Conservation (phyloP, 257 asterid genomes). For the Cordia subcordata region DNA sequence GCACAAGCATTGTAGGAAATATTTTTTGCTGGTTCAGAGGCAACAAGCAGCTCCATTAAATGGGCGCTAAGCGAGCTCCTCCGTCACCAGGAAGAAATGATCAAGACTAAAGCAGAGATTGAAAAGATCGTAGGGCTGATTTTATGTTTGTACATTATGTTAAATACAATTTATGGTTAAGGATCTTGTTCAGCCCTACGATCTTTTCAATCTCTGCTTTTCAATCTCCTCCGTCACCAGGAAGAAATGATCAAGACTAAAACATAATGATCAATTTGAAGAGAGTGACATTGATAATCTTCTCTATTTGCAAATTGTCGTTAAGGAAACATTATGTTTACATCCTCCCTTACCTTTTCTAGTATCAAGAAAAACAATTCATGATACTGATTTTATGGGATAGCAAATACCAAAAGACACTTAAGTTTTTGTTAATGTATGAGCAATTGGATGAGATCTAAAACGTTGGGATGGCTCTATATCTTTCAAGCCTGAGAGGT, state of each 20-base stretch:
- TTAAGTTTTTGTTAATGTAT: conserved; percentile 5
- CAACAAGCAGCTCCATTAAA: conserved; percentile 10
- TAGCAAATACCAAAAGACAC: conserved; percentile 13
- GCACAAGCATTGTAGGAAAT: too few relatives aligned
- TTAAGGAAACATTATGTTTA: conserved; percentile 42
- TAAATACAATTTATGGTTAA: too few relatives aligned
- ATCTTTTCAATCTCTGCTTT: too few relatives aligned
- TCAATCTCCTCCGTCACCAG: conserved; percentile 2
- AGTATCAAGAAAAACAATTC: conserved; percentile 7
- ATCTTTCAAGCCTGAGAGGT: conserved; percentile 14
- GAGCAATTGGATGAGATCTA: conserved; percentile 16
- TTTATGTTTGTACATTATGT: too few relatives aligned
- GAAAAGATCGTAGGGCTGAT: too few relatives aligned
- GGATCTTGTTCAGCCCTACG: too few relatives aligned
- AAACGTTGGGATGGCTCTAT: conserved; percentile 12
- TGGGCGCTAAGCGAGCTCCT: conserved; percentile 21
- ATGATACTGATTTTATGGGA: conserved; percentile 17
- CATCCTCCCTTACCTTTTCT: conserved; percentile 53
- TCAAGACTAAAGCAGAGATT: conserved; percentile 6
- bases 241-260: conserved; percentile 6
- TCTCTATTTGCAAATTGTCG: conserved; percentile 47
- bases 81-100: conserved; percentile 4
- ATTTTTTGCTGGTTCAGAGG: conserved; percentile 14
- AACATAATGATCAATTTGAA: conserved; percentile 25
- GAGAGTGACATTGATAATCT: conserved; percentile 48